phyloP scores from a whole-genome alignment of 1,284 basidiomycete species.

The Ceratobasidium papillatum region DNA sequence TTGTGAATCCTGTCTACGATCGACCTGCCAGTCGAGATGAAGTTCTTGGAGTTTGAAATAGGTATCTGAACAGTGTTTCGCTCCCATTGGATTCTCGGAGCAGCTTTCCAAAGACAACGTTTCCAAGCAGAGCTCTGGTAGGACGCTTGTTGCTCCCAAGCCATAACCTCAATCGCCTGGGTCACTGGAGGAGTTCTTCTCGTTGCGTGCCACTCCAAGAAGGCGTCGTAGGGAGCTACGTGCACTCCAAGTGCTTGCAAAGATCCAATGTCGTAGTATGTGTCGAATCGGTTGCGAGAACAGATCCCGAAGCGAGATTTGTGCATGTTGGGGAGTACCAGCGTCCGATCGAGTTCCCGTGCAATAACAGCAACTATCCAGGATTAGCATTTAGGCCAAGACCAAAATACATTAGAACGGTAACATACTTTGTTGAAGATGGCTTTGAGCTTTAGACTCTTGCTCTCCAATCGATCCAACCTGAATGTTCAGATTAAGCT shows the following conservation, averaged over 20 bases:
- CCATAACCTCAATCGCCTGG: neutral
- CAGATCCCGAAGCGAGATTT: conserved; percentile 40
- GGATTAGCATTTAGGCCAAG: neutral
- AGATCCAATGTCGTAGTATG: conserved; percentile 23
- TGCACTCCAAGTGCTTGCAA: conserved; percentile 22
- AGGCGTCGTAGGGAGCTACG: conserved; percentile 2
- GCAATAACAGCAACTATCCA: conserved; percentile 26
- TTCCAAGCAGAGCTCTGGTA: conserved; percentile 8
- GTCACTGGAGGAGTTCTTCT: conserved; percentile 6
- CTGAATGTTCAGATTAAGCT: neutral
- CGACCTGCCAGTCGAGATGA: neutral
- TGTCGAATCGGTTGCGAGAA: conserved; percentile 36
- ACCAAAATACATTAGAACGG: neutral
- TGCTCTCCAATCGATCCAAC: conserved; percentile 34
- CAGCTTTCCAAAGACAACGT: conserved; percentile 10
- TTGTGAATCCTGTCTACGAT: neutral
- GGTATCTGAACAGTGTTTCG: neutral
- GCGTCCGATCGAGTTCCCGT: conserved; percentile 27
- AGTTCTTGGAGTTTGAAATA: neutral
- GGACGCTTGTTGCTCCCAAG: neutral
- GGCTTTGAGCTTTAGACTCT: conserved; percentile 28
- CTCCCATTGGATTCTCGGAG: conserved; percentile 3
- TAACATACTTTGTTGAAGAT: conserved; percentile 33
- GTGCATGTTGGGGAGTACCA: conserved; percentile 38
- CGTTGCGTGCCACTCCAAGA: conserved; percentile 26